Percentiles rank a stretch among this genome's conserved stretches.
Conservation (phyloP, 306 rosid species). For the Dryas octopetala region DNA sequence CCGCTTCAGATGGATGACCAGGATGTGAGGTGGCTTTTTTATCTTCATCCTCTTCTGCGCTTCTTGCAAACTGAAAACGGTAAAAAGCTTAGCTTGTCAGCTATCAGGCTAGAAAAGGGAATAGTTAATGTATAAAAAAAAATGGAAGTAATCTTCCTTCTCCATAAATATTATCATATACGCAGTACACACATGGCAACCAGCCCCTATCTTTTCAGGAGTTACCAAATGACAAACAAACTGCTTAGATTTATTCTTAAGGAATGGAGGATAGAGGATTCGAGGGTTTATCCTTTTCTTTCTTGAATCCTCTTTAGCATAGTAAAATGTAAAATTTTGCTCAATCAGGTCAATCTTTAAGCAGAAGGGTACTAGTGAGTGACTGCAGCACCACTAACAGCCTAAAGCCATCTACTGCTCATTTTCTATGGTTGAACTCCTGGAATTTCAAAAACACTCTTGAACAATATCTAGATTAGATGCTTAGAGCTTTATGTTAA, state of each 20-base stretch:
- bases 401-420: slow-evolving; percentile 1
- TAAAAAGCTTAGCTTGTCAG: slow-evolving; percentile 27
- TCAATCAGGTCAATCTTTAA: neutral
- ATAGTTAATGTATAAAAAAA: neutral
- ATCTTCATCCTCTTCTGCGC: slow-evolving; percentile 99
- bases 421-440: slow-evolving; percentile 4
- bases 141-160: neutral
- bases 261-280: neutral
- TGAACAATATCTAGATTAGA: slow-evolving; percentile 2
- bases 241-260: neutral
- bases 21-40: slow-evolving; percentile 90
- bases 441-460: neutral
- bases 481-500: neutral
- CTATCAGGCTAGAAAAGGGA: slow-evolving; percentile 9
- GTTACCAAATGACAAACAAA: neutral
- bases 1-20: slow-evolving; percentile 98
- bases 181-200: neutral
- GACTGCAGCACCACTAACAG: slow-evolving; percentile 8
- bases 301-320: neutral
- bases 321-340: neutral
- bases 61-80: slow-evolving; percentile 85
- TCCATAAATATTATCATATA: neutral
- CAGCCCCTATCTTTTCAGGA: neutral
- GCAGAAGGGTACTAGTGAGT: slow-evolving; percentile 2
- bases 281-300: no score